A percentile compares a stretch with the other conserved stretches of the same genome.
Conservation (phyloP, 352 stramenopile species). For the Globisporangium cederbergense region DNA sequence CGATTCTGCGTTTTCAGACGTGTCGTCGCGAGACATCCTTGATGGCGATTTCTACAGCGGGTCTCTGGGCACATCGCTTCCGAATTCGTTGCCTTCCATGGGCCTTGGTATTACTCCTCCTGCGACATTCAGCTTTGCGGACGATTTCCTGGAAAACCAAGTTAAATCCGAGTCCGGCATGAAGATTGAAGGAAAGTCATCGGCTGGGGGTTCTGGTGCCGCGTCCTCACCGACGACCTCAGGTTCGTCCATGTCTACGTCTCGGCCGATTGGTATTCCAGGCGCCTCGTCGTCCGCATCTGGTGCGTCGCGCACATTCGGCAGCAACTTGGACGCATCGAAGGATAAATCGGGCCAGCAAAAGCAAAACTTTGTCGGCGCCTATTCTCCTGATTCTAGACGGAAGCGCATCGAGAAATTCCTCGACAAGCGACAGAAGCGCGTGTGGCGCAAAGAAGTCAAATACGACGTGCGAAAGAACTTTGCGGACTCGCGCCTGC, state of each 20-base stretch:
- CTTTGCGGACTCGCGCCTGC: conserved; percentile 95
- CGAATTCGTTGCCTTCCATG: conserved; percentile 86
- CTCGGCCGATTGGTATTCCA: conserved; percentile 79
- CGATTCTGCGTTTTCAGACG: conserved; percentile 75
- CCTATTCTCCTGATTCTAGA: conserved; percentile 93
- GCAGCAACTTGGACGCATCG: conserved; percentile 22
- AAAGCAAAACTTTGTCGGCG: conserved; percentile 89
- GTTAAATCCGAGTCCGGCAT: conserved; percentile 47
- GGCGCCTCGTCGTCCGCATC: conserved; percentile 37
- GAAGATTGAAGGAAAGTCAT: conserved; percentile 36
- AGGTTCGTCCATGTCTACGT: conserved; percentile 49
- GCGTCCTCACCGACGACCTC: conserved; percentile 18
- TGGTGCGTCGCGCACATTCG: conserved; percentile 35
- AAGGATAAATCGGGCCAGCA: conserved; percentile 53
- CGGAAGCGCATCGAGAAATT: conserved; percentile 93
- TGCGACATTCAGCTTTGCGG: conserved; percentile 78
- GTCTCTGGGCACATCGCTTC: conserved; percentile 78
- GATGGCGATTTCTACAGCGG: conserved; percentile 81
- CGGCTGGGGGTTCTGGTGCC: conserved; percentile 8
- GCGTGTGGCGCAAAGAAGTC: conserved; percentile 94
- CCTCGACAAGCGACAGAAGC: conserved; percentile 93
- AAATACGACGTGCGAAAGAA: conserved; percentile 99
- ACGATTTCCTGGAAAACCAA: conserved; percentile 82
- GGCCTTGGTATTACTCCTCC: conserved; percentile 81
- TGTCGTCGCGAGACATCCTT: conserved; percentile 72